Evolutionary conservation across 2,329 filamentous ascomycete species (phyloP), one percentile per base, ranked within the genome.

Genomic region (Cladophialophora immunda): DNA sequence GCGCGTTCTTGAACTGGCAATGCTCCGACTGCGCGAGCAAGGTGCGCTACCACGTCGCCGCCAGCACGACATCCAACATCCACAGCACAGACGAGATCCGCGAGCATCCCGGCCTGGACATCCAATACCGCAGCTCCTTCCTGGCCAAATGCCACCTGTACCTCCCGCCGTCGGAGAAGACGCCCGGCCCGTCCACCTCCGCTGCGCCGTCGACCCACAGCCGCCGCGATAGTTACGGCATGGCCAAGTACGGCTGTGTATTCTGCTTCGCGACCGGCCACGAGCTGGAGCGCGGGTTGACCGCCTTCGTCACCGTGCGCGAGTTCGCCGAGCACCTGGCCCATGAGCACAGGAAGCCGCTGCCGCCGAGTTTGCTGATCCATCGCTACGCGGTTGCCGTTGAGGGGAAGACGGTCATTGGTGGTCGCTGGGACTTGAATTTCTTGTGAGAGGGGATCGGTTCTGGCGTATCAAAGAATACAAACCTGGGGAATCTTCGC

Each of bases 1-100:
- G 72, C 27, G 70, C 66, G 2, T 74, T 66, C 47, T 56, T 74
- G 15, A 68, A 68, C 50, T 74, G 72, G 72, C 65, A 72, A 52
- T 74, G 72, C 56, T 64, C 70, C 17, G 59, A 71, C 19, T 74
- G 72, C 58, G 67, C 66, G 13, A 73, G 69, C 59, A 68, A 66
- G 22, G 58, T 73, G 15, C 70, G 66, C 58, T 73, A 70, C 53
- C 71, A 74, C 36, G 70, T 74, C 17, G 41, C 58, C 30, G 66
- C 53, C 54, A 71, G 68, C 64, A 53, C 55, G 19, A 64, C 61
- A 17, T 67, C 68, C 19, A 72, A 68, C 54, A 72, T 74, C 38
- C 64, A 69, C 54, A 52, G 53, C 22, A 73, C 71, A 4, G 68
- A 70, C 29, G 72, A 74, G 34, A 60, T 72, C 19, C 69, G 71